Conservation (phyloP, 805 yeast species). For the Lachancea mirantina region DNA sequence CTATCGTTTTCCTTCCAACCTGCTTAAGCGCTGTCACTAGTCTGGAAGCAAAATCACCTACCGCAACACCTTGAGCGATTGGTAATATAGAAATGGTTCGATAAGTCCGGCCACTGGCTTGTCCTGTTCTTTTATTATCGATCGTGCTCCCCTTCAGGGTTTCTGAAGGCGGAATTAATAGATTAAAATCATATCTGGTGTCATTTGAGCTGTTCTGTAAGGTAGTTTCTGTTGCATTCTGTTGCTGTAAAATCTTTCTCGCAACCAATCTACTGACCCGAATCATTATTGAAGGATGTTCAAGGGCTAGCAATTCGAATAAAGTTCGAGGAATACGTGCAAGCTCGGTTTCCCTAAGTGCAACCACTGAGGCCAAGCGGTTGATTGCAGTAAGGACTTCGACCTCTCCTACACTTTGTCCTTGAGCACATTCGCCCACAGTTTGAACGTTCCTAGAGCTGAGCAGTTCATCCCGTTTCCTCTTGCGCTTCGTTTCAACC, state of each 20-base stretch:
- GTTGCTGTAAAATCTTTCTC: conserved; percentile 32
- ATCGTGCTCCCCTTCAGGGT: conserved; percentile 13
- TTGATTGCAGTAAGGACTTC: conserved; percentile 82
- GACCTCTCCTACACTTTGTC: conserved; percentile 90
- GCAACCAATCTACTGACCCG: conserved; percentile 87
- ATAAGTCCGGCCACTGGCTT: conserved; percentile 33
- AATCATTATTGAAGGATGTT: conserved; percentile 85
- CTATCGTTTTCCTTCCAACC: conserved; percentile 66
- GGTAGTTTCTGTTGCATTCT: conserved; percentile 7
- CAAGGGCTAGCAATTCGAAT: conserved; percentile 76
- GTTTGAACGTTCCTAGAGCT: conserved; percentile 24
- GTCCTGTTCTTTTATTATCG: conserved; percentile 8
- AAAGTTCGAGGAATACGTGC: conserved; percentile 88
- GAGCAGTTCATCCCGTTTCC: conserved; percentile 7
- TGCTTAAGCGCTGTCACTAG: conserved; percentile 63
- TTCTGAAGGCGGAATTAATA: conserved; percentile 29
- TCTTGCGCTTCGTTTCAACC: conserved; percentile 10
- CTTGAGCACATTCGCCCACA: conserved; percentile 82
- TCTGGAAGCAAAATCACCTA: conserved; percentile 71
- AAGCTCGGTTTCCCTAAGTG: conserved; percentile 88
- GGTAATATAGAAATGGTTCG: conserved; percentile 85
- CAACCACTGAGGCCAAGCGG: conserved; percentile 63
- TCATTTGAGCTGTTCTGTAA: conserved; percentile 15
- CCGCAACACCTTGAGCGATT: conserved; percentile 73
- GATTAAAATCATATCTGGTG: conserved; percentile 22